Evolutionary conservation across 2,329 filamentous ascomycete genomes (phyloP).

Genomic region (Beauveria asiatica): DNA sequence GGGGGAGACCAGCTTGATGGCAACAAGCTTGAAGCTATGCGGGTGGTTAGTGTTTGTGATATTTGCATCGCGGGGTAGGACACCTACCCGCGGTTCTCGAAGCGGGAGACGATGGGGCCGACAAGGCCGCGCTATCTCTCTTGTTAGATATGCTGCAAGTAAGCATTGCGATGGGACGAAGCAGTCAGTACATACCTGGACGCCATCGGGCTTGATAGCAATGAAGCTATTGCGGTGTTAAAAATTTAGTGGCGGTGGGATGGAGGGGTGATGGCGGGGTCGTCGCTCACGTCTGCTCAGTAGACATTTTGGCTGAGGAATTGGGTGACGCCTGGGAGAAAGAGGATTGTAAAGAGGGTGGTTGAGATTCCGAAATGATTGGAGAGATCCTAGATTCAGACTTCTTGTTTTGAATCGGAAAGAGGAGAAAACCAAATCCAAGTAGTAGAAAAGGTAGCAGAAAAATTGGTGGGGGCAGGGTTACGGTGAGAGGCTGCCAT

Average conservation of each 20-base stretch:
- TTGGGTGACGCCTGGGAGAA: conserved; percentile 20
- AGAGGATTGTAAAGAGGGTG: conserved; percentile 21
- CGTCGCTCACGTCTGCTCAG: conserved; percentile 78
- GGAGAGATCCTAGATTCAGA: conserved; percentile 17
- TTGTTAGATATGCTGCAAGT: conserved; percentile 16
- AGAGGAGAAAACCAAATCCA: conserved; percentile 28
- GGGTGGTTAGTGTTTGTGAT: conserved; percentile 2
- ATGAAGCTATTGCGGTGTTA: conserved; percentile 68
- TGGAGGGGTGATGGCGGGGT: conserved; percentile 26
- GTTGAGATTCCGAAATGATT: conserved; percentile 22
- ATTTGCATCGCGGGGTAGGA: neutral
- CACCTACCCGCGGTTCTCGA: conserved; percentile 86
- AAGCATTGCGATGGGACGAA: neutral
- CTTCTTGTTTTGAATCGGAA: conserved; percentile 17
- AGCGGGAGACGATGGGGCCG: conserved; percentile 95
- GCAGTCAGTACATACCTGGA: conserved; percentile 61
- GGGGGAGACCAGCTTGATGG: conserved; percentile 89
- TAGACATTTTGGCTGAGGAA: conserved; percentile 47
- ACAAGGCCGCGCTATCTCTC: conserved; percentile 77
- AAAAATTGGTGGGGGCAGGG: conserved; percentile 37
- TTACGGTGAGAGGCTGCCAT: conserved; percentile 25
- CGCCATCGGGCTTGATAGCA: conserved; percentile 99
- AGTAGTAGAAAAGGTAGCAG: conserved; percentile 30
- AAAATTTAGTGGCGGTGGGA: conserved; percentile 10
- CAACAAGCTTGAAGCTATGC: conserved; percentile 87